Evolutionary conservation across 139 green algal species (phyloP).

Genomic region (Tetraselmis striata): DNA sequence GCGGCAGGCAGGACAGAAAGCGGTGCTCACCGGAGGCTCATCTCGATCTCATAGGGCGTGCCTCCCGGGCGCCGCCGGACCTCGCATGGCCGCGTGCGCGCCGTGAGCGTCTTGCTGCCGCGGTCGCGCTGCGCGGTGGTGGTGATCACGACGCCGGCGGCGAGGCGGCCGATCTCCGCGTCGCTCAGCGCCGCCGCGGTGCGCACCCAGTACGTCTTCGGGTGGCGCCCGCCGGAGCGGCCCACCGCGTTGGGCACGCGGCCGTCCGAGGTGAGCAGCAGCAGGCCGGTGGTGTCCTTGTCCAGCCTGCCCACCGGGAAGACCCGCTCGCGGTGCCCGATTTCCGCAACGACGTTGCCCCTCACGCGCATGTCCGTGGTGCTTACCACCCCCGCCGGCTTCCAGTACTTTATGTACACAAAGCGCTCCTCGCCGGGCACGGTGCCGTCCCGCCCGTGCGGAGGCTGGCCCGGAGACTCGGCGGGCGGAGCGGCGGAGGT

Average conservation of each 20-base stretch:
- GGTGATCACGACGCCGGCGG: not conserved
- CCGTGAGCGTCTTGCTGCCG: conserved; percentile 3
- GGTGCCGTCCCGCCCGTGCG: not conserved
- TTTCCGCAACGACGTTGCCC: conserved; percentile 9
- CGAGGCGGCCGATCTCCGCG: conserved; percentile 19
- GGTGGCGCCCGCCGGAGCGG: not conserved
- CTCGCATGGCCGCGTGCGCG: not conserved
- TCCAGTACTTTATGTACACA: conserved; percentile 19
- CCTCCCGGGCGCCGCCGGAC: not conserved
- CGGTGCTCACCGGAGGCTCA: not conserved
- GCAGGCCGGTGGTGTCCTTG: conserved; percentile 55
- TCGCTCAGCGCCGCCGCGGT: not conserved
- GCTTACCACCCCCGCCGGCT: conserved; percentile 8
- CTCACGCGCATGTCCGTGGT: conserved; percentile 6
- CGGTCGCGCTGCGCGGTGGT: conserved; percentile 2
- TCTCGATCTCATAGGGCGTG: not conserved
- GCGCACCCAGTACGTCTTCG: conserved; percentile 26
- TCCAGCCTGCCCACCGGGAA: conserved; percentile 55
- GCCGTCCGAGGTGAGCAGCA: conserved; percentile 62
- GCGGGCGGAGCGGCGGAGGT: not conserved
- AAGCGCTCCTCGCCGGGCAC: not conserved
- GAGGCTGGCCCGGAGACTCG: too few relatives aligned
- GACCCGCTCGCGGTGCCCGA: conserved; percentile 12
- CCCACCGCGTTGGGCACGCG: conserved; percentile 41
- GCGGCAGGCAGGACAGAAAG: too few relatives aligned